Evolutionary conservation across 192 early-diverging fungal species (phyloP).

Genomic region (Rhizoclosmatium sp.): DNA sequence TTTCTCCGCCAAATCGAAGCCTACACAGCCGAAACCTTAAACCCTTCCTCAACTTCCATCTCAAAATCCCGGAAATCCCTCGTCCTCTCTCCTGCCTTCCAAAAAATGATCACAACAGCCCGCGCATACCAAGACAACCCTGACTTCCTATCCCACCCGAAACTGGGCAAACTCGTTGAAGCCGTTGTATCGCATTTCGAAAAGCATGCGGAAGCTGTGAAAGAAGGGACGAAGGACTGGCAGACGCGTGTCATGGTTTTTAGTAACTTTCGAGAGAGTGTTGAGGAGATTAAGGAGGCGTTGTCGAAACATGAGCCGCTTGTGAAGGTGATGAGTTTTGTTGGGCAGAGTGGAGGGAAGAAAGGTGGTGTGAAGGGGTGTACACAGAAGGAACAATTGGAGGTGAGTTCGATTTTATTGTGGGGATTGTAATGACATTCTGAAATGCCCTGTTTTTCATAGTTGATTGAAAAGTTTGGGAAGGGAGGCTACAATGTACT

Average conservation of each 20-base stretch:
- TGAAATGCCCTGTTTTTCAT: not conserved
- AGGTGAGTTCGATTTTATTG: conserved; percentile 50
- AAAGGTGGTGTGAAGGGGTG: conserved; percentile 72
- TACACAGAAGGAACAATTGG: conserved; percentile 85
- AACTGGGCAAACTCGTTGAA: conserved; percentile 72
- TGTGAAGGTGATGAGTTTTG: conserved; percentile 75
- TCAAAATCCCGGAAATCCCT: not conserved
- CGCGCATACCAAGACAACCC: conserved; percentile 45
- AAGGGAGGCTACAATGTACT: conserved; percentile 82
- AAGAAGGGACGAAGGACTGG: conserved; percentile 29
- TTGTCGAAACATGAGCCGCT: conserved; percentile 71
- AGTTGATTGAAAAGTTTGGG: conserved; percentile 81
- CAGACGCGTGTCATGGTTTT: conserved; percentile 83
- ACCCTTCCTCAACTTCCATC: conserved; percentile 40
- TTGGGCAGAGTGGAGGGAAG: conserved; percentile 71
- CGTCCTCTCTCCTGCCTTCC: not conserved
- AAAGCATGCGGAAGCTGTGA: conserved; percentile 42
- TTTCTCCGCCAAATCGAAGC: conserved; percentile 23
- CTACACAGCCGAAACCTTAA: conserved; percentile 25
- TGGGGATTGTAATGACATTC: conserved; percentile 3
- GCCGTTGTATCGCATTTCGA: conserved; percentile 76
- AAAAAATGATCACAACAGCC: conserved; percentile 49
- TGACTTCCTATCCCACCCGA: conserved; percentile 78
- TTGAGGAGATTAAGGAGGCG: conserved; percentile 76
- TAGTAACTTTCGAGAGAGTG: conserved; percentile 82